These are phyloP conservation scores for Penicillium sp. DNA, from an alignment of 2,329 filamentous ascomycete species.

Conservation along the genomic window DNA sequence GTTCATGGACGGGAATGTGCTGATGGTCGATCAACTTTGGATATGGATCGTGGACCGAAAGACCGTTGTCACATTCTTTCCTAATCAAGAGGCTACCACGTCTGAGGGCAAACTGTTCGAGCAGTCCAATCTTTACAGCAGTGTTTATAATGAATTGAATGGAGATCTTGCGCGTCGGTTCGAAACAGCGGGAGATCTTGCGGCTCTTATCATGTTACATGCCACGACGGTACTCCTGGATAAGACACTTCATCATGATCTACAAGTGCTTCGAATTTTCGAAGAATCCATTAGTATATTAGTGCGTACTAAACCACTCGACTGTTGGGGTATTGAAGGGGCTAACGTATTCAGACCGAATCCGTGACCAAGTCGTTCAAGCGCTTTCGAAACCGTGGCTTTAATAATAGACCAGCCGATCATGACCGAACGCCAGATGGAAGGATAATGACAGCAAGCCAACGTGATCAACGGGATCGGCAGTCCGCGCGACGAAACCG, in stretches of 20 bases:
- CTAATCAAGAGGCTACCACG: slow-evolving; percentile 38
- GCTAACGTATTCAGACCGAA: slow-evolving; percentile 54
- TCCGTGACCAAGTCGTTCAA: slow-evolving; percentile 67
- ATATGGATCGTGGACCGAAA: slow-evolving; percentile 49
- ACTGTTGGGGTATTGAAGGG: accelerated
- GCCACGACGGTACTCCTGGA: slow-evolving; percentile 67
- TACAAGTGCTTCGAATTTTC: slow-evolving; percentile 68
- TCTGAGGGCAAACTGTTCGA: slow-evolving; percentile 39
- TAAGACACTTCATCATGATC: slow-evolving; percentile 61
- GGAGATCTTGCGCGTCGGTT: slow-evolving; percentile 66
- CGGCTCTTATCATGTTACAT: slow-evolving; percentile 65
- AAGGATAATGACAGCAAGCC: slow-evolving; percentile 35
- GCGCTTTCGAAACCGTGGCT: slow-evolving; percentile 63
- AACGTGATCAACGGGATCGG: slow-evolving; percentile 50
- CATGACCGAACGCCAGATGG: slow-evolving; percentile 34
- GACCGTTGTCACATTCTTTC: slow-evolving; percentile 40
- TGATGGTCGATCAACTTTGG: slow-evolving; percentile 73
- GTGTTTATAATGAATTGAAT: slow-evolving; percentile 68
- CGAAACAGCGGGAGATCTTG: slow-evolving; percentile 65
- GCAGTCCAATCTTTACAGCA: slow-evolving; percentile 65
- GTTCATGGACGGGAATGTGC: slow-evolving; percentile 50
- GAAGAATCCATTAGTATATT: slow-evolving; percentile 68
- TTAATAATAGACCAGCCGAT: slow-evolving; percentile 48
- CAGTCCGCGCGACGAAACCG: slow-evolving; percentile 62
- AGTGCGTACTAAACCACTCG: slow-evolving; percentile 41